Conservation (phyloP, 2,329 filamentous ascomycete species). For the Fusarium sp. region DNA sequence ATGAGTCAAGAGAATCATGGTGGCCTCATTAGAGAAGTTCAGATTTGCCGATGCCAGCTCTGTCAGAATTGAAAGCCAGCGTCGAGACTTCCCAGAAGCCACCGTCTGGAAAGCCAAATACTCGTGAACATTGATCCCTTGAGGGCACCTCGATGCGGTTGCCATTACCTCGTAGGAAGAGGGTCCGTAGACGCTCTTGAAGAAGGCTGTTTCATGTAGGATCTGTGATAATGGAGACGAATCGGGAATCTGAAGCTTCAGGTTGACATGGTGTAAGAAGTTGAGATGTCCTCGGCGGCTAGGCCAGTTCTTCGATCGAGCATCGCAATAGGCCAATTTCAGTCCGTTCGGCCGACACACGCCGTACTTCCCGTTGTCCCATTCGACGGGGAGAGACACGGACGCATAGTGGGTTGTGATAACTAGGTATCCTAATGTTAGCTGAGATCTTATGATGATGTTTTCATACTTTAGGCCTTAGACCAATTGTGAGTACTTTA, state of each 20-base stretch:
- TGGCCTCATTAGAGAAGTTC: constrained; percentile 70
- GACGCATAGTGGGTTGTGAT: constrained; percentile 43
- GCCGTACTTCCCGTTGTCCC: constrained; percentile 40
- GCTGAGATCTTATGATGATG: not conserved
- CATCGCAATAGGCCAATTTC: constrained; percentile 35
- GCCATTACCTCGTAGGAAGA: constrained; percentile 67
- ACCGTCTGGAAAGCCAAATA: constrained; percentile 64
- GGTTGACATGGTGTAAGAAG: constrained; percentile 29
- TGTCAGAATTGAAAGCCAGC: constrained; percentile 61
- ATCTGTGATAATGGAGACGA: constrained; percentile 34
- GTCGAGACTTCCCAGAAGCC: constrained; percentile 56
- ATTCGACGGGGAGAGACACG: constrained; percentile 44
- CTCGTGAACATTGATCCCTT: constrained; percentile 61
- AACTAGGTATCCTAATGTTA: constrained; percentile 34
- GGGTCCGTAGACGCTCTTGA: constrained; percentile 50
- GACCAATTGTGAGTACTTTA: too few species aligned
- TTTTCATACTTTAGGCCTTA: not conserved
- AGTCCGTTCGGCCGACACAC: constrained; percentile 42
- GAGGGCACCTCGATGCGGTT: constrained; percentile 61
- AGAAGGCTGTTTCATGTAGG: constrained; percentile 24
- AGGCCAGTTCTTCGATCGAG: constrained; percentile 29
- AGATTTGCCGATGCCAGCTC: constrained; percentile 65
- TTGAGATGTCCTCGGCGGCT: constrained; percentile 25
- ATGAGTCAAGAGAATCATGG: constrained; percentile 60
- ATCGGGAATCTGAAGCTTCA: constrained; percentile 36